Evolutionary conservation across 768 basidiomycete genomes (phyloP), one percentile per base, ranked within the genome.

Genomic region (Lactarius hatsudake): DNA sequence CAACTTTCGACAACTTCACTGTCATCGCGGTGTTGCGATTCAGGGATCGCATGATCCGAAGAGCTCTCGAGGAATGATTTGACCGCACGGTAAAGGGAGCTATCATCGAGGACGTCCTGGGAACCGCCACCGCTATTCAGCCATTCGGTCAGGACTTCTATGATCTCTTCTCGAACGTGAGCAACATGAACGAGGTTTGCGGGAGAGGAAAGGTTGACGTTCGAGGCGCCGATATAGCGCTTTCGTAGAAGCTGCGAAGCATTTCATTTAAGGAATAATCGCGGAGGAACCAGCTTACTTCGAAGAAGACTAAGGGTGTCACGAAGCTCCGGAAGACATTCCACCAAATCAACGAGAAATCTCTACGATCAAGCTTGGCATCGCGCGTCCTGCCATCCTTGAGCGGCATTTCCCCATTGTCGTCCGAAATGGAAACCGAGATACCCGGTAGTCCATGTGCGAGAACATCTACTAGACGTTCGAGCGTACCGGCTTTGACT

Each of bases 341-440:
- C 91, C 92, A 94, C 91, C 92, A 94, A 3, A 91, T 84, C 54
- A 80, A 81, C 2, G 86, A 81, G 77, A 91, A 94, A 73, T 93
- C 92, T 1, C 73, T 78, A 55, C 86, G 83, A 77, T 94, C 92
- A 17, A 94, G 83, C 30, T 86, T 79, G 53, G 93, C 78, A 58
- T 90, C 87, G 40, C 90, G 80, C 0, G 89, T 89, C 78, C 86
- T 89, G 2, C 87, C 86, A 69, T 91, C 89, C 26, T 86, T 79
- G 53, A 94, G 75, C 0, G 90, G 86, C 79, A 90, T 91, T 75
- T 94, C 91, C 0, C 93, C 93, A 71, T 92, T 93, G 73, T 94
- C 92, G 70, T 94, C 92, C 0, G 93, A 86, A 5, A 92, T 89
- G 0, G 89, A 88, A 0, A 93, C 90, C 0, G 89, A 88, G 5